Conservation (phyloP, 192 early-diverging fungal species). For the Thamnidium elegans region DNA sequence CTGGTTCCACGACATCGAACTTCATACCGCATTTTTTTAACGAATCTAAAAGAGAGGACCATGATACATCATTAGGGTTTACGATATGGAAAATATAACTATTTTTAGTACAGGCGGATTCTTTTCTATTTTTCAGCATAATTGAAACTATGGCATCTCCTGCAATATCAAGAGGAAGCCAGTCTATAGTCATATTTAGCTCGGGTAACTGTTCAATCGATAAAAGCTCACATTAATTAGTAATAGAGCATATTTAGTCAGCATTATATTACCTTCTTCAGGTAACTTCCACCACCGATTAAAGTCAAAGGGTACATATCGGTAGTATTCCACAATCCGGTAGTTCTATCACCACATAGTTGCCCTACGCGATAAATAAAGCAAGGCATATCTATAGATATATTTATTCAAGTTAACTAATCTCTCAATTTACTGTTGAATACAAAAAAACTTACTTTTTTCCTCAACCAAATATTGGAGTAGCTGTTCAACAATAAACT, state of each 20-base stretch:
- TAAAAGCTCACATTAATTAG: too few relatives aligned
- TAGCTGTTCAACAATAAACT: constrained; percentile 33
- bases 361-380: constrained; percentile 34
- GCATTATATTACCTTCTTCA: not conserved
- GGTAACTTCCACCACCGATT: constrained; percentile 14
- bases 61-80: constrained; percentile 18
- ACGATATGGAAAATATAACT: constrained; percentile 25
- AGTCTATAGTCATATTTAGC: constrained; percentile 17
- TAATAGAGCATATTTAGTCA: too few relatives aligned
- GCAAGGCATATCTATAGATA: constrained; percentile 5
- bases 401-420: too few relatives aligned
- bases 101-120: not conserved
- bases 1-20: constrained; percentile 10
- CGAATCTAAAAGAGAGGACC: constrained; percentile 16
- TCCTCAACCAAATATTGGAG: constrained; percentile 10
- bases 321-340: constrained; percentile 32
- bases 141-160: constrained; percentile 20
- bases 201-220: constrained; percentile 15
- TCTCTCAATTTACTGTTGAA: too few relatives aligned
- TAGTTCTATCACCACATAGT: constrained; percentile 23
- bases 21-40: constrained; percentile 4
- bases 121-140: constrained; percentile 8
- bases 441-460: not conserved
- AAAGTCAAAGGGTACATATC: constrained; percentile 29
- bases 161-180: constrained; percentile 32